Percentiles rank a stretch among this genome's conserved stretches.
Evolutionary conservation across 2,329 filamentous ascomycete genomes (phyloP).

Genomic region (Tetracladium maxilliforme): DNA sequence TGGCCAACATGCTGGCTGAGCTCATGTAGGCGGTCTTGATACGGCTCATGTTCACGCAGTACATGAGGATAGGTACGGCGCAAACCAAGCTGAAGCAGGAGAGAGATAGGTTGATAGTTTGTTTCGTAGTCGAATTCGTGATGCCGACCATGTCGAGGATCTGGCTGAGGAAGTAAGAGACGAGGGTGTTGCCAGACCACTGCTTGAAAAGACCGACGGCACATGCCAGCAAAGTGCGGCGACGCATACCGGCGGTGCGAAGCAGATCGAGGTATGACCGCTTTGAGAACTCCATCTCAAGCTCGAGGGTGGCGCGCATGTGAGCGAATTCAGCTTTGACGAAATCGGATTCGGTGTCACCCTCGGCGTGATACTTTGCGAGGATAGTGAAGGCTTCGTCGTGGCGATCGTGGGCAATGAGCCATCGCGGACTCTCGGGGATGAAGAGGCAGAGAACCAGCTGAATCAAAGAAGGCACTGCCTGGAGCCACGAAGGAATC

Average conservation of each 20-base stretch:
- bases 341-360: slow-evolving; percentile 30
- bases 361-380: slow-evolving; percentile 34
- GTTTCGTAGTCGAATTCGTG: slow-evolving; percentile 23
- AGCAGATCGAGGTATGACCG: slow-evolving; percentile 37
- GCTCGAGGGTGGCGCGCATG: slow-evolving; percentile 38
- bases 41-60: slow-evolving; percentile 25
- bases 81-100: slow-evolving; percentile 27
- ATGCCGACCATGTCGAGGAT: slow-evolving; percentile 30
- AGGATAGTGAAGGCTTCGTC: slow-evolving; percentile 42
- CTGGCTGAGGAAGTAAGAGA: slow-evolving; percentile 31
- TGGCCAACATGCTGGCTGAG: slow-evolving; percentile 33
- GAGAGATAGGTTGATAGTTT: slow-evolving; percentile 27
- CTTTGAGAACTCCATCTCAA: slow-evolving; percentile 37
- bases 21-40: slow-evolving; percentile 34
- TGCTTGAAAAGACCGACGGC: slow-evolving; percentile 38
- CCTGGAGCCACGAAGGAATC: slow-evolving; percentile 25
- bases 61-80: slow-evolving; percentile 23
- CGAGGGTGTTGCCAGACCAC: slow-evolving; percentile 30
- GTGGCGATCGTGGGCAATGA: slow-evolving; percentile 39
- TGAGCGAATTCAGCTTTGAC: slow-evolving; percentile 45
- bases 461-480: too few relatives aligned
- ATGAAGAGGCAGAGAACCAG: slow-evolving; percentile 30
- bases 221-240: slow-evolving; percentile 29
- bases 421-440: slow-evolving; percentile 40
- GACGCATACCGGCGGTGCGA: slow-evolving; percentile 30